Evolutionary conservation across 2,329 filamentous ascomycete species (phyloP).

Genomic region (Hypoxylon rubiginosum): DNA sequence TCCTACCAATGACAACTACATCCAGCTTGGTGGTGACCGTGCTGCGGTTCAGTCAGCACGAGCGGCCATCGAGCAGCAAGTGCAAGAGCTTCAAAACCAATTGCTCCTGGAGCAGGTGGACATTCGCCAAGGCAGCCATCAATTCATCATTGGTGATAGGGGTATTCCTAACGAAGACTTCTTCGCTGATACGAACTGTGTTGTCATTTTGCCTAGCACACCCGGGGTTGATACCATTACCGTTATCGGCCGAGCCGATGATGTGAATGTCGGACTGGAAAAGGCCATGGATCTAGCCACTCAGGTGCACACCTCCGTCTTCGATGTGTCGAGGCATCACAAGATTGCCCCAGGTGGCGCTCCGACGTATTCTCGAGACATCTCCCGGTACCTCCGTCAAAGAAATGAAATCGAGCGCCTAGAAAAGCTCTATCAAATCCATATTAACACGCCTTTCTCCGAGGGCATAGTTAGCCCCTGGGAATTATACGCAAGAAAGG

Average conservation of each 20-base stretch:
- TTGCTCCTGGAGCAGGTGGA: constrained; percentile 83
- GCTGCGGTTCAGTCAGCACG: constrained; percentile 83
- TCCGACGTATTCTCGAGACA: constrained; percentile 82
- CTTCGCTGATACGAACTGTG: constrained; percentile 89
- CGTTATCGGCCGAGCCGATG: constrained; percentile 82
- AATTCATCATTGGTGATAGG: constrained; percentile 91
- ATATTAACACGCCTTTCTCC: constrained; percentile 83
- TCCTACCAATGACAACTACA: constrained; percentile 79
- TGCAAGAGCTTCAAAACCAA: constrained; percentile 79
- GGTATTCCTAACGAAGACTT: constrained; percentile 87
- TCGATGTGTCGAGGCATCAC: constrained; percentile 87
- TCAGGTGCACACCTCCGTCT: constrained; percentile 85
- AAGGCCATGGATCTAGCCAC: constrained; percentile 90
- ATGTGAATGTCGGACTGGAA: constrained; percentile 81
- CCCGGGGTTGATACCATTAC: constrained; percentile 87
- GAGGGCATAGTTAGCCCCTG: constrained; percentile 80
- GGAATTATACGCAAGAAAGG: constrained; percentile 89
- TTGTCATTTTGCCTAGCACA: constrained; percentile 82
- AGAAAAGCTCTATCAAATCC: constrained; percentile 84
- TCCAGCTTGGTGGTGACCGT: constrained; percentile 89
- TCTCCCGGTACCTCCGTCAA: constrained; percentile 89
- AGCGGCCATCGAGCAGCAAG: constrained; percentile 83
- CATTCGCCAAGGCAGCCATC: constrained; percentile 88
- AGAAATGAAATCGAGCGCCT: constrained; percentile 85
- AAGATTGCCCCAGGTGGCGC: constrained; percentile 78